Conservation (phyloP, 2,329 filamentous ascomycete species). For the Trichophyton mentagrophytes region DNA sequence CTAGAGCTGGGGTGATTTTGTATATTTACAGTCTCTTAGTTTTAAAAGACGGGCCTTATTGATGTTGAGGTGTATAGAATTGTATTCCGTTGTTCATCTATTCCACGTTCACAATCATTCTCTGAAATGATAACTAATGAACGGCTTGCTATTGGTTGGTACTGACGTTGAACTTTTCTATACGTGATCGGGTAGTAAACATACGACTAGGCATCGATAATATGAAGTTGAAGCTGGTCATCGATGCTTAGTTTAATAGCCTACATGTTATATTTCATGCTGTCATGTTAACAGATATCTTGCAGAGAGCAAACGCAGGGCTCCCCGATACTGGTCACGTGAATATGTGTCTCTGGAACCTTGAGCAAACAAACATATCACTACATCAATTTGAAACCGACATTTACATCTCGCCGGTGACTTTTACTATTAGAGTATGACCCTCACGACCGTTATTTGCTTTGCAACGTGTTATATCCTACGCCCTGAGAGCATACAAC, state of each 20-base stretch:
- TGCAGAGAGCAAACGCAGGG: too few relatives aligned
- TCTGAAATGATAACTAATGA: background rate
- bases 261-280: too few relatives aligned
- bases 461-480: background rate
- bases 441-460: too few relatives aligned
- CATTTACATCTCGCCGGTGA: too few relatives aligned
- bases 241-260: too few relatives aligned
- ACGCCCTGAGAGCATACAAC: too few relatives aligned
- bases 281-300: too few relatives aligned
- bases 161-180: background rate
- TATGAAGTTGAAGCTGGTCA: background rate
- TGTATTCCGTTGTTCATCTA: background rate
- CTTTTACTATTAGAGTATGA: too few relatives aligned
- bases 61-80: conserved; percentile 2
- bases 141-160: background rate
- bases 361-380: too few relatives aligned
- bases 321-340: too few relatives aligned
- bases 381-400: too few relatives aligned
- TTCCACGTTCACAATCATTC: background rate
- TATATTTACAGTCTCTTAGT: conserved; percentile 2
- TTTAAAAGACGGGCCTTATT: background rate
- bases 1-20: background rate
- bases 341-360: too few relatives aligned
- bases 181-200: background rate
- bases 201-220: background rate